Evolutionary conservation across 441 rosid species (phyloP), one percentile per base, ranked within the genome.

Genomic region (Biscutella laevigata): DNA sequence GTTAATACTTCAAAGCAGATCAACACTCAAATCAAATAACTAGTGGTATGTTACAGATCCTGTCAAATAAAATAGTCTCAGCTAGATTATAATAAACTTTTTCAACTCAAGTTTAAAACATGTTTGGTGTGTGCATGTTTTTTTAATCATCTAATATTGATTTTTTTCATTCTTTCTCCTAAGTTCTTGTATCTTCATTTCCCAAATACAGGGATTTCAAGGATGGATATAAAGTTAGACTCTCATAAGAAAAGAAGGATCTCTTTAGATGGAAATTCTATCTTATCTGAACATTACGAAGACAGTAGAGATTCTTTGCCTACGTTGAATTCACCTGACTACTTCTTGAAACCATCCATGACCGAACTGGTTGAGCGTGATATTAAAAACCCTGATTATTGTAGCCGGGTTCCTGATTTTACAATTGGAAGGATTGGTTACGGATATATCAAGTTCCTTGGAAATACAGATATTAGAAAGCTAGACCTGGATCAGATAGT

Each of bases 381-480:
- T 57, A 53, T 71, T 7, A 35, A 48, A 26, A 81, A 73, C 66
- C 91, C 95, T 39, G 89, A 81, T 49, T 91, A 68, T 69, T 79
- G 76, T 63, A 71, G 86, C 24, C 64, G 76, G 12, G 95, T 88
- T 57, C 82, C 82, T 12, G 77, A 82, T 70, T 84, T 92, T 59
- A 74, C 68, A 1, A 61, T 88, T 53, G 96, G 96, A 28, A 82
- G 87, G 81, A 51, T 66, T 59, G 94, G 91, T 55, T 83, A 77
- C 67, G 96, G 96, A 22, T 56, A 43, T 41, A 79, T 86, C 16
- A 88, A 57, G 67, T 92, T 88, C 67, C 45, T 70, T 26, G 98
- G 95, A 29, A 60, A 66, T 28, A 92, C 95, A 27, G 96, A 92
- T 74, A 77, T 88, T 63, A 85, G 89, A 74, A 30, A 78, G 62